A percentile compares a stretch with the other conserved stretches of the same genome.
Conservation (phyloP, 73 alveolate genomes). For the Paraurostyla sp. region DNA sequence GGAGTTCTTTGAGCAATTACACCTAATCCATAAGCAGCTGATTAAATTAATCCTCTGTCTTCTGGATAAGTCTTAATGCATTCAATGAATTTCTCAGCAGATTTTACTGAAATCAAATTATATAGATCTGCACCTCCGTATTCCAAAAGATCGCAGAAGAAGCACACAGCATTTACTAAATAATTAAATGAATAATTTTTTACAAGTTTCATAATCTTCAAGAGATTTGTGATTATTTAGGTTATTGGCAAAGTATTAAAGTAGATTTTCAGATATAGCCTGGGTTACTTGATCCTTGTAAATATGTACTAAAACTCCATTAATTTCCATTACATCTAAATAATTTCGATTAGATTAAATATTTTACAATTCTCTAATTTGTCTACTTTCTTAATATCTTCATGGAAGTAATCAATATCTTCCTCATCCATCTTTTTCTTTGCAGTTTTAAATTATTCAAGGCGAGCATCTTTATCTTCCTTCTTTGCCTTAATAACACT, state of each 20-base stretch:
- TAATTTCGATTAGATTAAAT: not conserved
- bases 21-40: slow-evolving; percentile 67
- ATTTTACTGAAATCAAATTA: not conserved
- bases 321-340: slow-evolving; percentile 68
- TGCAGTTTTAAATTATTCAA: slow-evolving; percentile 23
- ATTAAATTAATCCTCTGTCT: slow-evolving; percentile 56
- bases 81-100: slow-evolving; percentile 31
- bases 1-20: slow-evolving; percentile 51
- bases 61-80: slow-evolving; percentile 45
- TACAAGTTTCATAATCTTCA: slow-evolving; percentile 42
- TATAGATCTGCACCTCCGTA: slow-evolving; percentile 26
- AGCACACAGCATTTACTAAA: slow-evolving; percentile 71
- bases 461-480: slow-evolving; percentile 13
- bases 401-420: slow-evolving; percentile 61
- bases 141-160: slow-evolving; percentile 66
- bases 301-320: slow-evolving; percentile 55
- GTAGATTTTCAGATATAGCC: not conserved
- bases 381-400: slow-evolving; percentile 60
- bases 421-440: slow-evolving; percentile 65
- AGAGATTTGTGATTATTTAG: slow-evolving; percentile 8
- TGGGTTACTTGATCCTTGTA: slow-evolving; percentile 41
- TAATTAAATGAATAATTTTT: too few relatives aligned
- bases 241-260: slow-evolving; percentile 40
- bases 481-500: not conserved
- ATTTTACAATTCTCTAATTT: slow-evolving; percentile 11